Base-by-base conservation (phyloP, 2,329 filamentous ascomycete species). In the Fusarium luffae region DNA sequence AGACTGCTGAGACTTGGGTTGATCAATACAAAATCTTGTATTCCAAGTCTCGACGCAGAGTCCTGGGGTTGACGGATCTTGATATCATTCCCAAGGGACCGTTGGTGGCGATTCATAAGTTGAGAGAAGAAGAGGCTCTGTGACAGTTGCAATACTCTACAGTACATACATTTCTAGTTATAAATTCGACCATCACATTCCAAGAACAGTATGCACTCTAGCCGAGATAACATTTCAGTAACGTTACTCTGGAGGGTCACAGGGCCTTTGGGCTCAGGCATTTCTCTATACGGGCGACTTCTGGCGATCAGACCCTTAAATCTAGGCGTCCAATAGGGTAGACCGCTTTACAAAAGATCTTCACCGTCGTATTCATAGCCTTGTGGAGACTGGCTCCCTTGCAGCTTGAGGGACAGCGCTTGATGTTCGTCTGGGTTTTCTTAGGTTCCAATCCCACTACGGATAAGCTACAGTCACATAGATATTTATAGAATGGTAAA, bases 1-100 rank as follows among this genome's bases (percentile, higher is more conserved):
- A 86, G 28, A 93, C 92, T 14, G 93, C 91, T 0, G 79, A 89
- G 60, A 92, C 92, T 3, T 80, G 76, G 70, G 74, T 81, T 7
- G 65, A 64, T 5, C 41, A 62, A 0, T 82, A 80, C n/a, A 76
- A 69, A 4, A 8, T 47, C 2, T 75, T 76, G 0, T 82, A 82
- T 43, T 71, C 74, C 0, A 44, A 54, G 1, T 67, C 76, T 0
- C 70, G 75, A 28, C 64, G 69, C 1, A 76, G 64, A 46, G 62
- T 79, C 13, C 57, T 76, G 10, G 76, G 75, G 1, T 68, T 76
- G 6, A 71, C 68, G 2, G 72, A 68, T 4, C 74, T 76, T 0
- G 42, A 78, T 9, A 75, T 81, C 12, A 55, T 79, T 2, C 78
- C 80, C 0, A 68, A 51, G 7, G 73, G 74, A 0, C 74, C 75